phyloP scores from a whole-genome alignment of 768 basidiomycete species.

The Cystoderma amianthinum region DNA sequence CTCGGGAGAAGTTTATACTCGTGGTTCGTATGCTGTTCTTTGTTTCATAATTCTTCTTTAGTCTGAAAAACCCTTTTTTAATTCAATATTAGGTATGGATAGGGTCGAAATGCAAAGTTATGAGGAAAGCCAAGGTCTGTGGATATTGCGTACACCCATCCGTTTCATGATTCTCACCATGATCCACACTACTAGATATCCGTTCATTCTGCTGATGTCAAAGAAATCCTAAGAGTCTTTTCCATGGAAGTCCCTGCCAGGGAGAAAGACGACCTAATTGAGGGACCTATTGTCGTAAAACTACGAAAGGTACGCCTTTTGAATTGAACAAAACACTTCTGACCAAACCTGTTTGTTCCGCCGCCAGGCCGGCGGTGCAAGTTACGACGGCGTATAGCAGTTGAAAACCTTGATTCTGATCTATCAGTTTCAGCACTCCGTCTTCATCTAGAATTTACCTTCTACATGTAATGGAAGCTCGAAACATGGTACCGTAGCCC shows the following conservation, averaged over 20 bases:
- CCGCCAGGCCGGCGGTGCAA: constrained; percentile 76
- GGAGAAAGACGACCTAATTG: constrained; percentile 78
- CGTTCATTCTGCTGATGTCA: constrained; percentile 87
- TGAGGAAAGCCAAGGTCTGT: constrained; percentile 86
- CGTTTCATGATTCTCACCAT: constrained; percentile 22
- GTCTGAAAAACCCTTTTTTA: background rate
- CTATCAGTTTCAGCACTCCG: background rate
- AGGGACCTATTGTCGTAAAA: constrained; percentile 77
- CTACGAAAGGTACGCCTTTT: constrained; percentile 66
- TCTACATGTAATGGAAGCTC: background rate
- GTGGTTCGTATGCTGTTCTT: constrained; percentile 31
- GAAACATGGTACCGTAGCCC: background rate
- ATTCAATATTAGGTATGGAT: constrained; percentile 55
- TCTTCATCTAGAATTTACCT: background rate
- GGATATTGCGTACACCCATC: constrained; percentile 7
- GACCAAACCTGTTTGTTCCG: background rate
- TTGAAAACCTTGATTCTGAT: too few species aligned
- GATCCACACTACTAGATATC: constrained; percentile 62
- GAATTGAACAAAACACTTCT: too few species aligned
- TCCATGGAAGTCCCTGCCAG: constrained; percentile 87
- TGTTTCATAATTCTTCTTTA: constrained; percentile 1
- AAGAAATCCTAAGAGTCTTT: constrained; percentile 66
- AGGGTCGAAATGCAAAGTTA: constrained; percentile 75
- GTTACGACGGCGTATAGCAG: constrained; percentile 74
- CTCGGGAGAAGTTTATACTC: constrained; percentile 85